A percentile compares a stretch with the other conserved stretches of the same genome.
Conservation (phyloP, 2,329 filamentous ascomycete genomes). For the Zymoseptoria pseudotritici region DNA sequence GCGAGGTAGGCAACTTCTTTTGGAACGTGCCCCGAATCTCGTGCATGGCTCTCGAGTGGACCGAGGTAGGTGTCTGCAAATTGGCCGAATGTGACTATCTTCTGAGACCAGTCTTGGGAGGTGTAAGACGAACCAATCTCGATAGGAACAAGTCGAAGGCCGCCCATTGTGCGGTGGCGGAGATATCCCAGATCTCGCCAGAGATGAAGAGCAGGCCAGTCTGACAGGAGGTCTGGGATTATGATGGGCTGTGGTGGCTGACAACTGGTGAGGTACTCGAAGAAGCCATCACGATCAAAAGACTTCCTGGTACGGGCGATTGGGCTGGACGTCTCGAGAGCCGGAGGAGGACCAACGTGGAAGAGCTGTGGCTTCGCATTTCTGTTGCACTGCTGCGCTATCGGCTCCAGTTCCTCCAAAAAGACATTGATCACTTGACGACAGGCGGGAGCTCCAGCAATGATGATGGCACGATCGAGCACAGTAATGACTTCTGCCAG, state of each 20-base stretch:
- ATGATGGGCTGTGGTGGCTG: conserved; percentile 50
- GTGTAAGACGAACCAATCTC: conserved; percentile 80
- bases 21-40: conserved; percentile 2
- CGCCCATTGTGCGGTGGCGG: conserved; percentile 63
- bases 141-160: conserved; percentile 59
- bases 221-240: conserved; percentile 55
- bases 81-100: conserved; percentile 64
- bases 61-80: conserved; percentile 61
- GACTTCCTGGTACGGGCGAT: conserved; percentile 8
- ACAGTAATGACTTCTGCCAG: conserved; percentile 48
- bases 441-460: conserved; percentile 59
- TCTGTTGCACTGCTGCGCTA: conserved; percentile 5
- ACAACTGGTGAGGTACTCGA: conserved; percentile 20
- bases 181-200: conserved; percentile 75
- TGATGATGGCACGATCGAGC: conserved; percentile 70
- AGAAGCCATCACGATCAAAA: conserved; percentile 22
- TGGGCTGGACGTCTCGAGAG: conserved; percentile 3
- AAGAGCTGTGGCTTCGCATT: conserved; percentile 5
- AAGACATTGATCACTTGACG: conserved; percentile 42
- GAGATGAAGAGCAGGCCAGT: conserved; percentile 72
- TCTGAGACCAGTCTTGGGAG: conserved; percentile 75
- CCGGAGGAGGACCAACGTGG: conserved; percentile 4
- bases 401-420: conserved; percentile 42
- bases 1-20: conserved; percentile 67
- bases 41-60: background rate